Base-by-base conservation (phyloP, 2,329 filamentous ascomycete species). In the Aciculosporium take region DNA sequence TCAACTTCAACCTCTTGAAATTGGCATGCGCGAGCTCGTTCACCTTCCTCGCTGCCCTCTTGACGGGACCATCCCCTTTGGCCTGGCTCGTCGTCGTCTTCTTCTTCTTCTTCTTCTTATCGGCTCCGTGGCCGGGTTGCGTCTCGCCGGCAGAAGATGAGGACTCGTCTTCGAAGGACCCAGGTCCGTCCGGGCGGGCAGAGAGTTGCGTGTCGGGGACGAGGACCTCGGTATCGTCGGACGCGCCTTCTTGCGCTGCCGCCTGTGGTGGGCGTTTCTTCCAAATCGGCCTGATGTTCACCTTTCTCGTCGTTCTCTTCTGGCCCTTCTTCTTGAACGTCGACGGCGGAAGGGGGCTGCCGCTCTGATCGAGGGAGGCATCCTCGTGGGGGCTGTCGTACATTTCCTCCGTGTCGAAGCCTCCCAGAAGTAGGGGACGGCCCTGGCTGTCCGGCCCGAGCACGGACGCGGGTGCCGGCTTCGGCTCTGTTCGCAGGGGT, bases 321-420 rank as follows among this genome's bases (percentile, higher is more conserved):
- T 84, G 73, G 0, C 83, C 84, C 65, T 84, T 84, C 71, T 91
- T 91, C 68, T 88, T 89, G 66, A 73, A 89, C 1, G 74, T 60
- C 41, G 69, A 74, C 29, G 77, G 56, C 2, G 77, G 77, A 46
- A 77, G 56, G 2, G 77, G 77, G 46, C 72, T 67, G 2, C 76
- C 76, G 50, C 76, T 63, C n/a, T 65, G 66, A 40, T 66, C 74
- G 10, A 70, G 54, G 0, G n/a, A n/a, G n/a, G 65, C 61, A 29
- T 72, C 69, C n/a, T 73, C 69, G 3, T 62, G 63, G 1, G 63
- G 60, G 46, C 71, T 72, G 54, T 80, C 76, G 51, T 74, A 72
- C 45, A 67, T 51, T 7, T 53, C 67, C 50, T 80, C 77, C 43
- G 81, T 75, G 43, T 82, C 78, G 37, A 81, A 82, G 0, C 71